Conservation (phyloP, 148 eudicot genomes). For the Rhododendron henanense region DNA sequence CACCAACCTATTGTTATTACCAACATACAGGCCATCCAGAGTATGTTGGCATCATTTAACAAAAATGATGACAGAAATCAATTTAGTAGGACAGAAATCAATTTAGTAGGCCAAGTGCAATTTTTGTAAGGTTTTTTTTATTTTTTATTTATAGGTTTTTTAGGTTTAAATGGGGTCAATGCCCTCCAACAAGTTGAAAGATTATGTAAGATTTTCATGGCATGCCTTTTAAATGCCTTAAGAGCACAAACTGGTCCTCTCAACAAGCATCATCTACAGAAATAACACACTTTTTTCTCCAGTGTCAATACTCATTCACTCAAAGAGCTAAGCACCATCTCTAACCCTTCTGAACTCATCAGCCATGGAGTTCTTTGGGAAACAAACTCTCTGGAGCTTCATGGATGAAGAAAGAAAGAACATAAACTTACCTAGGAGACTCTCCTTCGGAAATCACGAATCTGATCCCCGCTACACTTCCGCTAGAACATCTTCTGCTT, state of each 20-base stretch:
- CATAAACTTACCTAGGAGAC: slow-evolving; percentile 27
- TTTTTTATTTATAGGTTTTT: neutral
- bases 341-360: slow-evolving; percentile 4
- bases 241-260: slow-evolving; percentile 12
- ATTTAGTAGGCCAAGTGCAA: neutral
- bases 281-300: neutral
- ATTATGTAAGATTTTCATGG: neutral
- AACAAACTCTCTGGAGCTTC: slow-evolving; percentile 19
- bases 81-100: neutral
- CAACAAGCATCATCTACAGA: neutral
- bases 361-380: slow-evolving; percentile 18
- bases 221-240: neutral
- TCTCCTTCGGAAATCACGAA: slow-evolving; percentile 29
- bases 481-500: slow-evolving; percentile 29
- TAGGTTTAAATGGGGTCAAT: neutral
- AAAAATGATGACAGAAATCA: neutral
- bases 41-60: neutral
- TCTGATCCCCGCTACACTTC: slow-evolving; percentile 22
- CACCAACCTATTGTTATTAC: neutral
- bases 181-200: neutral
- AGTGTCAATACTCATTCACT: neutral
- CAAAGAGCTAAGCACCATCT: slow-evolving; percentile 3
- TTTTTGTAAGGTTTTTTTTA: neutral
- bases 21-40: neutral
- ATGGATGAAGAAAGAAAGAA: slow-evolving; percentile 30